Evolutionary conservation across 225 moss, liverwort and hornwort species (phyloP), one percentile per base, ranked within the genome.

Genomic region (Climacium dendroides): DNA sequence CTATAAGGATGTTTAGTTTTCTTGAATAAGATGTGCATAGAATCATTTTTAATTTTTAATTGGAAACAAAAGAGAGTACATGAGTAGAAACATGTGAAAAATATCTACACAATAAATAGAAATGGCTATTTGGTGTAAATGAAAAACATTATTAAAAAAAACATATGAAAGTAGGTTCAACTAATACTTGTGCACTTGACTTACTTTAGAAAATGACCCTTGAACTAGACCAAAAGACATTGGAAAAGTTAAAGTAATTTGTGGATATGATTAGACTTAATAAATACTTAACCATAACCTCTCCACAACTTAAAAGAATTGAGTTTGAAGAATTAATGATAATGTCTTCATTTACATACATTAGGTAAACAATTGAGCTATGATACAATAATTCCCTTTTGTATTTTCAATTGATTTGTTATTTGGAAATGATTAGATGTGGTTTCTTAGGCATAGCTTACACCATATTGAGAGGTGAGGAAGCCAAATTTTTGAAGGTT

Each of bases 391-490:
- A 0, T 32, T 30, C 0, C 10, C 0, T 47, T 32, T 74, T 74
- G 32, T 50, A 32, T 19, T 11, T 74, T 74, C 12, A 32, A 74
- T 32, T 50, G 32, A 32, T 74, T 50, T 32, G 4, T 32, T 48
- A 19, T 50, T 74, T 74, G 0, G 2, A 32, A 48, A 48, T 50
- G 0, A 74, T 32, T 0, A 7, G 4, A 30, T 30, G 19, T 6
- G 0, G 0, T 30, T 30, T 74, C 0, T 5, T 32, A 19, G 29
- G 2, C 5, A 0, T 1, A 0, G 2, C 34, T 12, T 20, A 50
- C 0, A 5, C 5, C 2, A 20, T 19, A 32, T 7, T 7, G 12
- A 20, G 1, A 50, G 32, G 19, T 32, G 0, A 32, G 0, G 19
- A 18, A 4, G 48, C 13, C 7, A 50, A 20, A 1, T 7, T 32